Percentiles rank a stretch among this genome's conserved stretches.
Evolutionary conservation across 2,329 filamentous ascomycete species (phyloP).

Genomic region (Aspergillus ochraceus): DNA sequence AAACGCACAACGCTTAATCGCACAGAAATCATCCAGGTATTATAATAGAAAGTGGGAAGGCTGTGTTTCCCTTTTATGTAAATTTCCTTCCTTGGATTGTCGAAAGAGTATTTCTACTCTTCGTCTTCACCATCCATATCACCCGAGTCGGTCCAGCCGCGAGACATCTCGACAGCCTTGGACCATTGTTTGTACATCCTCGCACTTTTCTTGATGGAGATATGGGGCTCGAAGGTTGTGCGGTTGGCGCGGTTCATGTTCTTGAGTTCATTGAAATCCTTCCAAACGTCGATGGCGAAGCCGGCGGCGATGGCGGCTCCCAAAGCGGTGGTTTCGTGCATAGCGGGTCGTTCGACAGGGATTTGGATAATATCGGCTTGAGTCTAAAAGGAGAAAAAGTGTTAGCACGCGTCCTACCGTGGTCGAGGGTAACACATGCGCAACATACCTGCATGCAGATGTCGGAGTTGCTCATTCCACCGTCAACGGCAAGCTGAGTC

Average conservation of each 20-base stretch:
- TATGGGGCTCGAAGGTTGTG: constrained; percentile 68
- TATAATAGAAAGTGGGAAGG: neutral
- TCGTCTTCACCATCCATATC: constrained; percentile 28
- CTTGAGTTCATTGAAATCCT: constrained; percentile 69
- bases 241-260: constrained; percentile 70
- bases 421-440: neutral
- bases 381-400: constrained; percentile 49
- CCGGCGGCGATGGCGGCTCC: constrained; percentile 87
- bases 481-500: constrained; percentile 76
- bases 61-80: neutral
- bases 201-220: constrained; percentile 58
- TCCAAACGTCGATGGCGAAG: constrained; percentile 79
- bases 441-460: constrained; percentile 74
- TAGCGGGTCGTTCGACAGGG: constrained; percentile 76
- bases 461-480: constrained; percentile 85
- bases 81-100: neutral
- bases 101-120: constrained; percentile 9
- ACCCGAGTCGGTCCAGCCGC: constrained; percentile 59
- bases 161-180: constrained; percentile 76
- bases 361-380: constrained; percentile 86
- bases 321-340: constrained; percentile 88
- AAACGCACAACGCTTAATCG: constrained; percentile 7
- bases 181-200: constrained; percentile 71
- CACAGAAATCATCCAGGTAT: constrained; percentile 10
- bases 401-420: constrained; percentile 13